These are phyloP conservation scores for Zancudomyces culisetae DNA, from an alignment of 371 early-diverging fungal species.

Conservation along the genomic window DNA sequence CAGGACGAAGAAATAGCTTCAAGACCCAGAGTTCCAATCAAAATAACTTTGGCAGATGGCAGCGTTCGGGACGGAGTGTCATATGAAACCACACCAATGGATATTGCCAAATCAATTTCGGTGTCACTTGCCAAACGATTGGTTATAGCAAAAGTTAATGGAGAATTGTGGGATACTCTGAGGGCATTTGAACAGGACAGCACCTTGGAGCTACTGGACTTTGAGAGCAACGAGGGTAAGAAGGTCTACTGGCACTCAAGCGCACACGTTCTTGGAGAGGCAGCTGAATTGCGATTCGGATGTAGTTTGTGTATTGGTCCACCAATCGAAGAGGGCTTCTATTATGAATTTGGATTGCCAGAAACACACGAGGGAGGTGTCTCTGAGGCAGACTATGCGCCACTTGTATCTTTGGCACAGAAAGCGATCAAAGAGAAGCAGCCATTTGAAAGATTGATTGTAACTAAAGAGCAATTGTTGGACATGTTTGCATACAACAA, in stretches of 20 bases:
- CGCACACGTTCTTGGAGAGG: slow-evolving; percentile 98
- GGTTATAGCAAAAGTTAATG: slow-evolving; percentile 92
- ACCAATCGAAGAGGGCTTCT: slow-evolving; percentile 97
- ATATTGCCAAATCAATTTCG: slow-evolving; percentile 68
- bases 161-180: slow-evolving; percentile 79
- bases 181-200: slow-evolving; percentile 72
- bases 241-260: slow-evolving; percentile 99
- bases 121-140: slow-evolving; percentile 80
- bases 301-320: slow-evolving; percentile 97
- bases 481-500: slow-evolving; percentile 97
- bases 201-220: slow-evolving; percentile 81
- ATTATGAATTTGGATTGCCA: slow-evolving; percentile 90
- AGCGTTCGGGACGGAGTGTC: slow-evolving; percentile 58
- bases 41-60: slow-evolving; percentile 82
- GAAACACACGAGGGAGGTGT: slow-evolving; percentile 13
- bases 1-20: not conserved
- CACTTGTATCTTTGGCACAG: slow-evolving; percentile 68
- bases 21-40: slow-evolving; percentile 30
- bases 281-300: slow-evolving; percentile 89
- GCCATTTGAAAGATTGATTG: slow-evolving; percentile 75
- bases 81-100: slow-evolving; percentile 96
- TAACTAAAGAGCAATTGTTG: slow-evolving; percentile 81
- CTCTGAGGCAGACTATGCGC: slow-evolving; percentile 12
- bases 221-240: slow-evolving; percentile 87
- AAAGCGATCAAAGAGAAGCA: slow-evolving; percentile 91